These are phyloP conservation scores for Hordeum pubiflorum DNA, from an alignment of 202 grass and related monocot genomes.

Conservation along the genomic window DNA sequence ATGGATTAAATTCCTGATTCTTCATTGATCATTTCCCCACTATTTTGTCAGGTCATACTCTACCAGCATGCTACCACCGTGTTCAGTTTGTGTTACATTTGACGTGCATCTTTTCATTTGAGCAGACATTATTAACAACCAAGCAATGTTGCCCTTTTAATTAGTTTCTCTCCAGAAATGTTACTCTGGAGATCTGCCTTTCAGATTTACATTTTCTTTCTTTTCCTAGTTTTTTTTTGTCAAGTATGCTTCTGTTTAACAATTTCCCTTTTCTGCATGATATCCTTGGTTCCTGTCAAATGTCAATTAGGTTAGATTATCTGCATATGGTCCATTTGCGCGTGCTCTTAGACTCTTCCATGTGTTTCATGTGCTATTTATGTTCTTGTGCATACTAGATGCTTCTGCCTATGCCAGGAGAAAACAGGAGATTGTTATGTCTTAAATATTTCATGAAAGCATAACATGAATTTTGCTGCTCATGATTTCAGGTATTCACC, in stretches of 20 bases:
- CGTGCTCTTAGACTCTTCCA: background rate
- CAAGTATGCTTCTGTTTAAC: background rate
- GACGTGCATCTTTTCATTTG: background rate
- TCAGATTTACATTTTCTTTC: background rate
- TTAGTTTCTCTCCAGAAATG: background rate
- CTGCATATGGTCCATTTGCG: background rate
- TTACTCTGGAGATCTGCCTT: background rate
- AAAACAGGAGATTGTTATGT: background rate
- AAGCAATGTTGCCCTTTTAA: background rate
- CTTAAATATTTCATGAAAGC: constrained; percentile 9
- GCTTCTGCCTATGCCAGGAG: background rate
- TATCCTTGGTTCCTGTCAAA: background rate
- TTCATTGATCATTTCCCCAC: background rate
- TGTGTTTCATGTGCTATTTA: background rate
- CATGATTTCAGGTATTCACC: constrained; percentile 74
- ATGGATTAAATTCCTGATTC: constrained; percentile 19
- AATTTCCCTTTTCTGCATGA: background rate
- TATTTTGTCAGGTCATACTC: background rate
- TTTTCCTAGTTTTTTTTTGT: background rate
- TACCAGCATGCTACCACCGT: background rate
- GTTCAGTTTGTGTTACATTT: constrained; percentile 1
- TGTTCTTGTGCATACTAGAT: background rate
- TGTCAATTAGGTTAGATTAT: background rate
- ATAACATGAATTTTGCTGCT: constrained; percentile 2
- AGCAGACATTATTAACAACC: constrained; percentile 12